Evolutionary conservation across 2,329 filamentous ascomycete species (phyloP).

Genomic region (Calonectria naviculata): DNA sequence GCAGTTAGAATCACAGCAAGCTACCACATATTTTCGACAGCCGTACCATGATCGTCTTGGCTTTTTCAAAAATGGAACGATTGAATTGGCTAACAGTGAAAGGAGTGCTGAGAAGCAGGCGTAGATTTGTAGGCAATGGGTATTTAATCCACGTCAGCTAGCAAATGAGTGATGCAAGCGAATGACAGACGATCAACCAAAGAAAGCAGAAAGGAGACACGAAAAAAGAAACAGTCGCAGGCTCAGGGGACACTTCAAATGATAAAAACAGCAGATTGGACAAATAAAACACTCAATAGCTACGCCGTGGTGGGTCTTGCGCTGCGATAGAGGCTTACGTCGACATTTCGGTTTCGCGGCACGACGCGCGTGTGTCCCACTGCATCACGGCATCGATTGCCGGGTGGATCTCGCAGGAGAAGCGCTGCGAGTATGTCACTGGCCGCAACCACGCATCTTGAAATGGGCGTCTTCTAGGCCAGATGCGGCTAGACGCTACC

Average conservation of each 20-base stretch:
- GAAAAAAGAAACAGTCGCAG: background rate
- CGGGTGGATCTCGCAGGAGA: background rate
- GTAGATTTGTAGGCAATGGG: background rate
- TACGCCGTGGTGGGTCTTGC: background rate
- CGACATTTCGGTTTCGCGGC: slow-evolving; percentile 4
- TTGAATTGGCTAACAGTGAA: background rate
- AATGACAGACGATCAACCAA: background rate
- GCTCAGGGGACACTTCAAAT: background rate
- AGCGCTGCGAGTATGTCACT: background rate
- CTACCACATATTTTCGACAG: background rate
- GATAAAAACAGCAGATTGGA: background rate
- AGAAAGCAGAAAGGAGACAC: background rate
- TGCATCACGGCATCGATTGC: slow-evolving; percentile 5
- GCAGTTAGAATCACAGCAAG: background rate
- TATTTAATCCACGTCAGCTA: background rate
- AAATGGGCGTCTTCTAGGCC: background rate
- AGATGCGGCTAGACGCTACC: background rate
- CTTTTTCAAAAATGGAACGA: background rate
- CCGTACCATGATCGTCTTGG: background rate
- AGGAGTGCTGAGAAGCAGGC: background rate
- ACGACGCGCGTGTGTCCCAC: slow-evolving; percentile 4
- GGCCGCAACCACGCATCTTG: background rate
- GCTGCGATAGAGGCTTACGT: background rate
- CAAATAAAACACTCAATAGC: background rate
- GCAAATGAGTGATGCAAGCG: background rate